Conservation (phyloP, 805 yeast species). For the Yamadazyma ubonensis region DNA sequence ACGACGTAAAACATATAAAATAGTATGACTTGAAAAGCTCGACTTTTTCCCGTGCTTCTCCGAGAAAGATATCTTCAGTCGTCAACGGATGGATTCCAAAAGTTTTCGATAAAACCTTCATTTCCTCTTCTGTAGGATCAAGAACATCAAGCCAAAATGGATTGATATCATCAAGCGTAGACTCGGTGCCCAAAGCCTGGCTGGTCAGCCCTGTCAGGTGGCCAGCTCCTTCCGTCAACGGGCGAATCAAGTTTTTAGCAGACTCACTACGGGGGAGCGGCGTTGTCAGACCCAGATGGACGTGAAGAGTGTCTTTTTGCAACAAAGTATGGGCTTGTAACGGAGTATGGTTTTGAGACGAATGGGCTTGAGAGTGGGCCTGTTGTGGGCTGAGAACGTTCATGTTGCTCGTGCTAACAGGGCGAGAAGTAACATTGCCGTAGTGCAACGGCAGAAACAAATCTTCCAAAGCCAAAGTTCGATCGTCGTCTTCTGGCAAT, state of each 20-base stretch:
- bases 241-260: conserved; percentile 1
- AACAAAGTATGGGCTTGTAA: neutral
- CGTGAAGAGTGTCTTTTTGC: neutral
- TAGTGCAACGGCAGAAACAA: conserved; percentile 28
- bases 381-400: neutral
- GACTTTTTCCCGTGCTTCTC: conserved; percentile 93
- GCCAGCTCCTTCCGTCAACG: conserved; percentile 2
- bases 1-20: conserved; percentile 75
- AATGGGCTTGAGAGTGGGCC: neutral
- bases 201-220: conserved; percentile 4
- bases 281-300: conserved; percentile 3
- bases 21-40: conserved; percentile 90
- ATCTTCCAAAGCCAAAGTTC: conserved; percentile 17
- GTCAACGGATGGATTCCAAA: conserved; percentile 96
- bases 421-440: neutral
- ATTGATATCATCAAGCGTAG: conserved; percentile 6
- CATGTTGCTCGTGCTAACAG: neutral
- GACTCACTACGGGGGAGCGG: neutral
- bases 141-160: conserved; percentile 84
- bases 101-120: conserved; percentile 86
- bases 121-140: conserved; percentile 94
- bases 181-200: conserved; percentile 4
- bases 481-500: conserved; percentile 9
- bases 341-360: neutral
- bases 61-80: conserved; percentile 89